Conservation (phyloP, 2,329 filamentous ascomycete genomes). For the Colletotrichum sp. region DNA sequence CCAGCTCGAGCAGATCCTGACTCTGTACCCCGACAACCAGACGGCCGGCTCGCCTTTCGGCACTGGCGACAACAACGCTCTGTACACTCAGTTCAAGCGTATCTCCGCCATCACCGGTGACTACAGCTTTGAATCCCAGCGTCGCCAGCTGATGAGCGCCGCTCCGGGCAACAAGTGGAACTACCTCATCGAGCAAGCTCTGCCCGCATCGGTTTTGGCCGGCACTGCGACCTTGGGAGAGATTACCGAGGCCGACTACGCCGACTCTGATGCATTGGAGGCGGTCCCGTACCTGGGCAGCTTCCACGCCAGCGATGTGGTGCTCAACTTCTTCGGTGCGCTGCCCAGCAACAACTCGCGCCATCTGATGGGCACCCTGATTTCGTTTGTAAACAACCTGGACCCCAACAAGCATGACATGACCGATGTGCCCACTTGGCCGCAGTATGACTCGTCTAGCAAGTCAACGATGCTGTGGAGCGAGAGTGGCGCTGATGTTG, state of each 20-base stretch:
- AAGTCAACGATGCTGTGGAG: neutral
- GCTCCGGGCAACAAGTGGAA: neutral
- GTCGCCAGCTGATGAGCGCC: neutral
- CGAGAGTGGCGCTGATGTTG: neutral
- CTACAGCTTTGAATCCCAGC: neutral
- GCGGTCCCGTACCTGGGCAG: constrained; percentile 71
- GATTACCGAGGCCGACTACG: constrained; percentile 56
- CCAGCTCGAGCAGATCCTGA: constrained; percentile 58
- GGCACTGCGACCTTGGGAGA: constrained; percentile 49
- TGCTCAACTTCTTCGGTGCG: constrained; percentile 63
- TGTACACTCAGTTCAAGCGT: neutral
- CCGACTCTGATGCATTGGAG: neutral
- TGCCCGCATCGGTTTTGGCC: constrained; percentile 48
- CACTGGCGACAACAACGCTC: neutral
- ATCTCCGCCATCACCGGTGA: neutral
- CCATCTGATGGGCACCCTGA: constrained; percentile 63
- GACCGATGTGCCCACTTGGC: constrained; percentile 29
- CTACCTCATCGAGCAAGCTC: constrained; percentile 40
- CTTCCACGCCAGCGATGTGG: constrained; percentile 73
- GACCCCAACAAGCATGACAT: constrained; percentile 65
- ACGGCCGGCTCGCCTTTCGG: constrained; percentile 37
- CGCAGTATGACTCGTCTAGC: constrained; percentile 32
- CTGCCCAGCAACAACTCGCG: constrained; percentile 49
- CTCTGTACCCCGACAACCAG: constrained; percentile 45
- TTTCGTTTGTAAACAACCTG: constrained; percentile 72